Conservation (phyloP, 306 rosid genomes). For the Cucurbita moschata region DNA sequence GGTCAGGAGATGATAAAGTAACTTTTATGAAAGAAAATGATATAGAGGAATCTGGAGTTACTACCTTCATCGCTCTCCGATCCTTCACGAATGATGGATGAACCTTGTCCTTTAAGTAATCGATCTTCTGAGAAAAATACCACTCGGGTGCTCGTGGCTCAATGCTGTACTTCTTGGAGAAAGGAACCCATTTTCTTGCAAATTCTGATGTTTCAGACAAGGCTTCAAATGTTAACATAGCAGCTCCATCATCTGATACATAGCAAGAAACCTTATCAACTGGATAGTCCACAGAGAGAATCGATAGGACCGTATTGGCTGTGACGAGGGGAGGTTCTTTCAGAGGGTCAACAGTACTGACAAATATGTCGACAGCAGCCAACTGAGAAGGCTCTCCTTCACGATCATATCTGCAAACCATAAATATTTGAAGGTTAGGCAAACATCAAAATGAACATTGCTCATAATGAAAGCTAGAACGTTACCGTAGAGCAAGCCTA, state of each 20-base stretch:
- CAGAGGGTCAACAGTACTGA: conserved; percentile 91
- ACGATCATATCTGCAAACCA: conserved; percentile 60
- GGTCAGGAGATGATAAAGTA: background rate
- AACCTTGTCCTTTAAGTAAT: conserved; percentile 90
- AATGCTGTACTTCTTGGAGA: conserved; percentile 60
- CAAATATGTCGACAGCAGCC: conserved; percentile 95
- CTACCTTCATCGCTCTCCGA: conserved; percentile 95
- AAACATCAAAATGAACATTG: background rate
- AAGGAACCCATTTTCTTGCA: conserved; percentile 96
- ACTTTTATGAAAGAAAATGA: background rate
- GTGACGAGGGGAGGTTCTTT: conserved; percentile 99
- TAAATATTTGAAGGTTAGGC: background rate
- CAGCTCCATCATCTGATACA: conserved; percentile 96
- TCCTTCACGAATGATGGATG: conserved; percentile 90
- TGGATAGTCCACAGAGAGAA: conserved; percentile 93
- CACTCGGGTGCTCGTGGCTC: conserved; percentile 99
- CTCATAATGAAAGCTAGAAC: background rate
- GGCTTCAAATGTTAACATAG: conserved; percentile 95
- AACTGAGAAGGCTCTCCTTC: conserved; percentile 96
- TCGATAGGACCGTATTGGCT: conserved; percentile 87
- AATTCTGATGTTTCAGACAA: conserved; percentile 89
- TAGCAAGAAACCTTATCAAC: conserved; percentile 98
- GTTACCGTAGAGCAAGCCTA: conserved; percentile 73
- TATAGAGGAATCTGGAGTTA: background rate
- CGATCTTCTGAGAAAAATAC: conserved; percentile 87